These are phyloP conservation scores for Lathyrus sativus DNA, from an alignment of 306 rosid species.

Conservation along the genomic window DNA sequence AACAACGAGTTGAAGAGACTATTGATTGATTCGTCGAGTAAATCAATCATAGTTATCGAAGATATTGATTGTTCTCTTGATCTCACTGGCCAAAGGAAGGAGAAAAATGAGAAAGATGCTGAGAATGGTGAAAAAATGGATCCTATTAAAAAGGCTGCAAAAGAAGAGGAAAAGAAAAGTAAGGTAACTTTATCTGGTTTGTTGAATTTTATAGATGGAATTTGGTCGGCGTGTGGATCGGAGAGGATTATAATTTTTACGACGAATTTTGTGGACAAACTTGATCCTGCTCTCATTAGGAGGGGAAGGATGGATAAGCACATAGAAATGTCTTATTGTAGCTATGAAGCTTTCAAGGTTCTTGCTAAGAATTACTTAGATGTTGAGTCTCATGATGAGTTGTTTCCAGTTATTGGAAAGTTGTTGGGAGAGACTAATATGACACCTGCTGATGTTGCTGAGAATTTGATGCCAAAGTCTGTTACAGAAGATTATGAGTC, in stretches of 20 bases:
- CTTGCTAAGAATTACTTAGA: too few relatives aligned
- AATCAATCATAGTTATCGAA: slow-evolving; percentile 58
- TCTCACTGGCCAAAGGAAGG: slow-evolving; percentile 62
- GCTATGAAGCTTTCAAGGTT: slow-evolving; percentile 38
- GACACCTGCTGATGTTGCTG: slow-evolving; percentile 76
- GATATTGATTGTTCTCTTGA: slow-evolving; percentile 79
- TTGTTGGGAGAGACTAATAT: slow-evolving; percentile 50
- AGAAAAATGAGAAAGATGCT: slow-evolving; percentile 31
- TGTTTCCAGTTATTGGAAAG: slow-evolving; percentile 10
- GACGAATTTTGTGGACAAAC: slow-evolving; percentile 62
- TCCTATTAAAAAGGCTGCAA: neutral
- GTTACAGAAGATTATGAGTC: slow-evolving; percentile 37
- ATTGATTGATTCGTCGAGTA: slow-evolving; percentile 51
- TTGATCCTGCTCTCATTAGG: slow-evolving; percentile 31
- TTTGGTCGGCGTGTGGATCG: slow-evolving; percentile 82
- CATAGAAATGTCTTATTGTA: slow-evolving; percentile 63
- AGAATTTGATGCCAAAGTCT: slow-evolving; percentile 69
- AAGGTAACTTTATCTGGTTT: slow-evolving; percentile 71
- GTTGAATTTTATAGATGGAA: slow-evolving; percentile 68
- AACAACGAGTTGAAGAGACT: slow-evolving; percentile 52
- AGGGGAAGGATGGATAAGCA: slow-evolving; percentile 81
- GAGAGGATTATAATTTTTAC: slow-evolving; percentile 69
- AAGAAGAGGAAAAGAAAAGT: slow-evolving; percentile 35
- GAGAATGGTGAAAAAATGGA: neutral
- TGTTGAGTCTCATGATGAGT: too few relatives aligned